Evolutionary conservation across 495 filamentous ascomycete species (phyloP).

Genomic region (Aspergillus mulundensis): DNA sequence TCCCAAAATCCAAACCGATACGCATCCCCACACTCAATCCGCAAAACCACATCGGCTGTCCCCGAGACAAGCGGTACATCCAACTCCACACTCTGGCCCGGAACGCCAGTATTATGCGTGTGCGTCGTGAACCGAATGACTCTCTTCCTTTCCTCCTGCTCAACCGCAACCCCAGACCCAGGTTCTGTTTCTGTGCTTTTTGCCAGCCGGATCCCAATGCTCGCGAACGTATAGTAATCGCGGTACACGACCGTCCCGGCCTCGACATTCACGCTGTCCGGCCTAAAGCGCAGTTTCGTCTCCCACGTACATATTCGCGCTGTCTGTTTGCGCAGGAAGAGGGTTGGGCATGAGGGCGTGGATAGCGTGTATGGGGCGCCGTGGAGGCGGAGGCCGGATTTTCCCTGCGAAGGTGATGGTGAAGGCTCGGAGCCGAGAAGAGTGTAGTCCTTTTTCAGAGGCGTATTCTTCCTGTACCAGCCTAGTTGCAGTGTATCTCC

Average conservation of each 20-base stretch:
- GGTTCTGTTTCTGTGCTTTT: too few relatives aligned
- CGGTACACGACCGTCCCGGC: slow-evolving; percentile 40
- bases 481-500: slow-evolving; percentile 23
- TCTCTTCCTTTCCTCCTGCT: neutral
- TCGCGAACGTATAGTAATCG: slow-evolving; percentile 40
- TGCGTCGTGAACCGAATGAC: slow-evolving; percentile 23
- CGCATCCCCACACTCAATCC: slow-evolving; percentile 27
- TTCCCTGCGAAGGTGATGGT: too few relatives aligned
- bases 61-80: slow-evolving; percentile 9
- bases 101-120: slow-evolving; percentile 9
- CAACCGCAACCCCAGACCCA: neutral
- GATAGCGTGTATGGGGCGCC: slow-evolving; percentile 41
- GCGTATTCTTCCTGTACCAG: slow-evolving; percentile 45
- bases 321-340: slow-evolving; percentile 43
- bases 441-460: slow-evolving; percentile 30
- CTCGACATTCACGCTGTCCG: slow-evolving; percentile 27
- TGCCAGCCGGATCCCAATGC: slow-evolving; percentile 29
- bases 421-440: slow-evolving; percentile 8
- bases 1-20: slow-evolving; percentile 31
- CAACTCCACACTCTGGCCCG: neutral
- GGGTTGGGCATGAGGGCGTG: slow-evolving; percentile 36
- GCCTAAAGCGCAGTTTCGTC: slow-evolving; percentile 29
- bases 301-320: slow-evolving; percentile 33
- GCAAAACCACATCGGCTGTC: slow-evolving; percentile 16
- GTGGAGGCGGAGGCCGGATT: slow-evolving; percentile 34